Base-by-base conservation (phyloP, 495 filamentous ascomycete species). In the Bryoglossum gracile region DNA sequence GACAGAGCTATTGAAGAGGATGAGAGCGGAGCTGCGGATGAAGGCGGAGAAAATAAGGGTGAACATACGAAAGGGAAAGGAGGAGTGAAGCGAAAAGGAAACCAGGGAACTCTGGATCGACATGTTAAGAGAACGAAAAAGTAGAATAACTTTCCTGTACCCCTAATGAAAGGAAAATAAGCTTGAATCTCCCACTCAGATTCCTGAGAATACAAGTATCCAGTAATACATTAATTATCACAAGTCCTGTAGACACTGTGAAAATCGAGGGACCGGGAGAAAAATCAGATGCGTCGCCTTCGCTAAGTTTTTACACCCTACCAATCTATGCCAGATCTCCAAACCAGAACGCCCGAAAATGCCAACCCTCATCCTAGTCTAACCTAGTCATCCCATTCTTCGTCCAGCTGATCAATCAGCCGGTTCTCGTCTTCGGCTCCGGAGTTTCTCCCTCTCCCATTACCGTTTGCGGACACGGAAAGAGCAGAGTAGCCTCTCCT, bases 341-440 rank as follows among this genome's bases (percentile, higher is more conserved):
- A 26, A 36, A 23, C 10, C 43, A 21, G 17, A 33, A 48, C 3
- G 3, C 28, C 45, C 32, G 18, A 48, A 16, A 37, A 43, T 25
- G 24, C 41, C 34, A n/a, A 37, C 9, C 34, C 4, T 14, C 16
- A 18, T 18, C 34, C 34, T 37, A 37, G 23, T 11, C 8, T 24
- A 36, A 45, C 33, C 41, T 60, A 78, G 50, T 81, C 78, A 44
- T 78, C 77, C 78, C 78, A 97, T 62, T 96, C 89, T 64, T 97
- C 92, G 61, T 98, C 94, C 40, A 95, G 74, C 62, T 95, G 87
- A 67, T 98, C 92, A 59, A 98, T 97, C 55, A 97, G 66, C 47
- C 88, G 70, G 66, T 98, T 96, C 63, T 95, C 92, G 41, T 86
- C 89, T 34, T 96, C 92, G 0, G 82, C 61, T 24, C 54, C 70